Evolutionary conservation across 2,329 filamentous ascomycete genomes (phyloP), one percentile per base, ranked within the genome.

Genomic region (Ophiostoma australiae): DNA sequence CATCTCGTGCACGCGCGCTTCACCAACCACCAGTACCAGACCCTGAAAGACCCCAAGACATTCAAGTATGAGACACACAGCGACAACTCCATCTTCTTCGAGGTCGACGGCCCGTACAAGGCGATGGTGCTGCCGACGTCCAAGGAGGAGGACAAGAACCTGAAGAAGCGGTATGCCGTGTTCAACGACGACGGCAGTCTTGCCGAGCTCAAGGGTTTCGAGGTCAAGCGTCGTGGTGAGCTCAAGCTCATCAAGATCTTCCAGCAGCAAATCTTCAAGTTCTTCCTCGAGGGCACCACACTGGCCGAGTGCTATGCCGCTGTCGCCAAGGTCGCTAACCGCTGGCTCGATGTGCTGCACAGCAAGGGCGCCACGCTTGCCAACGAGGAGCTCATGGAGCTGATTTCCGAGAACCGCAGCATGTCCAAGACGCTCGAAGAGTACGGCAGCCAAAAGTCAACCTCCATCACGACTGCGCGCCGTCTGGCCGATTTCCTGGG

Each of bases 241-340:
- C 83, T 99, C 76, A 99, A 99, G 82, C 89, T 99, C 76, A 99
- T 99, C 86, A 99, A 99, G 81, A 99, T 98, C 78, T 99, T 99
- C 80, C 95, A 99, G 80, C 93, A 95, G 72, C 95, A 99, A 77
- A 97, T 99, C 75, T 99, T 99, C 89, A 97, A 97, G 78, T 98
- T 99, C 81, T 99, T 99, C 82, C 83, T 99, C 6, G 94, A 99
- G 77, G 95, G 95, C 7, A 86, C 87, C 4, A 97, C 93, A 0
- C 84, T 99, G 66, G 84, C 89, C 2, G 94, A 98, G 78, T 97
- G 93, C 23, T 99, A 99, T 77, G 87, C 81, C 17, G 90, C 94
- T 1, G 96, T 99, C 1, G 94, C 96, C 70, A 96, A 93, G 77
- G 93, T 99, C 31, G 94, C 95, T 1, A 97, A 99, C 78, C 89